Percentiles rank a stretch among this genome's conserved stretches.
Evolutionary conservation across 2,329 filamentous ascomycete genomes (phyloP).

Genomic region (Aspergillus niger): DNA sequence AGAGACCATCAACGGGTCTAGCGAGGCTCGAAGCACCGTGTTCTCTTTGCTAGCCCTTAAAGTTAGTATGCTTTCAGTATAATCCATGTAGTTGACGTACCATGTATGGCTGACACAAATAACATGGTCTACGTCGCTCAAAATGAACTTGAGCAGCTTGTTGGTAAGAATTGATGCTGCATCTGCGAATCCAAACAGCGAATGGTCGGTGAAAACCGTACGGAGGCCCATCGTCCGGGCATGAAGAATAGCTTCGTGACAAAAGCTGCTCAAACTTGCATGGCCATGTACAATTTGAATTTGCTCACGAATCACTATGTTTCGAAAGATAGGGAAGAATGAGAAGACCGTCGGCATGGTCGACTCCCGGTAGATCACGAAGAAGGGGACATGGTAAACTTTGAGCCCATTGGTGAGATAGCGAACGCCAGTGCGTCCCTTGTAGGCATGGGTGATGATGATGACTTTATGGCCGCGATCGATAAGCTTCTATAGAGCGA

Average conservation of each 20-base stretch:
- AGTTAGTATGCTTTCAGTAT: slow-evolving; percentile 8
- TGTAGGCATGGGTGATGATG: slow-evolving; percentile 93
- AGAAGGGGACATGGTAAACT: slow-evolving; percentile 95
- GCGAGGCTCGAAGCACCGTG: slow-evolving; percentile 87
- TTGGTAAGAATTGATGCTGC: slow-evolving; percentile 95
- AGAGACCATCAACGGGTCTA: slow-evolving; percentile 95
- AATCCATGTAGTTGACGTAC: slow-evolving; percentile 48
- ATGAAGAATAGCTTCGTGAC: slow-evolving; percentile 92
- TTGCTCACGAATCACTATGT: slow-evolving; percentile 89
- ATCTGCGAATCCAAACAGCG: slow-evolving; percentile 95
- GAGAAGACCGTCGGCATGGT: slow-evolving; percentile 98
- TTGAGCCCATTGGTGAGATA: slow-evolving; percentile 98
- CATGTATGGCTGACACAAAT: slow-evolving; percentile 98
- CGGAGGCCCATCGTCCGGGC: slow-evolving; percentile 93
- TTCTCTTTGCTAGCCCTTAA: slow-evolving; percentile 78
- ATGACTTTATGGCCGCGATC: slow-evolving; percentile 98
- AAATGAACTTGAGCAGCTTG: slow-evolving; percentile 90
- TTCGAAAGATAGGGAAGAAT: slow-evolving; percentile 96
- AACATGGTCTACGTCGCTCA: slow-evolving; percentile 97
- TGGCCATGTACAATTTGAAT: slow-evolving; percentile 99
- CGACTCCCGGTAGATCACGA: slow-evolving; percentile 90
- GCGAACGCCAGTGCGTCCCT: slow-evolving; percentile 84
- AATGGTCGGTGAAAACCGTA: slow-evolving; percentile 97
- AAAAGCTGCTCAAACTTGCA: slow-evolving; percentile 86
- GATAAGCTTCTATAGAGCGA: slow-evolving; percentile 71